Base-by-base conservation (phyloP, 805 yeast genomes). In the Yarrowia osloensis region DNA sequence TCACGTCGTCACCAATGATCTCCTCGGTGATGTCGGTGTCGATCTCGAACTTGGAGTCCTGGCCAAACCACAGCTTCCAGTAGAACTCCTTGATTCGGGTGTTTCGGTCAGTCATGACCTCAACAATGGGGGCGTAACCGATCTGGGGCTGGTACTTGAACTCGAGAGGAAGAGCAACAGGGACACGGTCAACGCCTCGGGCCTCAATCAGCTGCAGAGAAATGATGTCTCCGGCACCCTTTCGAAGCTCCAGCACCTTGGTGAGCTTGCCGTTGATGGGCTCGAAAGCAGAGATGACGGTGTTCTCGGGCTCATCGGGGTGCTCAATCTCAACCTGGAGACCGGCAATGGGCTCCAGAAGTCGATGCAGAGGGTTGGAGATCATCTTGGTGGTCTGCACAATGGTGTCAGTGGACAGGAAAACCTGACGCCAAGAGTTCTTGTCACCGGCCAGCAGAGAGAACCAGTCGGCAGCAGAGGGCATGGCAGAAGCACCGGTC, bases 21-120 rank as follows among this genome's bases (percentile, higher is more conserved):
- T 85, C 83, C 71, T 86, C 81, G 73, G 86, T 83, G 71, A 90
- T 90, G 75, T 89, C 89, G 68, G 84, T 74, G 70, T 83, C 77
- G 72, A 89, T 84, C 72, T 89, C 87, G 47, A 78, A 70, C 71
- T 80, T 80, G 37, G 70, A 76, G 54, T 78, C 75, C 49, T 81
- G 71, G 69, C 94, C 96, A 76, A 91, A 91, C 99, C 99, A 95
- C 74, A 94, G 82, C 77, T 88, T 88, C 99, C 99, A 95, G 86
- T 95, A 95, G 83, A 95, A 91, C 78, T 88, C 87, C 82, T 95
- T 95, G 80, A 96, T 94, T 78, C 98, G 86, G 69, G 85, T 86
- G 80, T 95, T 95, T 82, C 99, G 88, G 74, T 88, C 95, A 71
- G 87, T 90, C 88, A 91, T 89, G 42, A 89, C 85, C 81, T 95